Base-by-base conservation (phyloP, 495 filamentous ascomycete species). In the Cercophora scortea region DNA sequence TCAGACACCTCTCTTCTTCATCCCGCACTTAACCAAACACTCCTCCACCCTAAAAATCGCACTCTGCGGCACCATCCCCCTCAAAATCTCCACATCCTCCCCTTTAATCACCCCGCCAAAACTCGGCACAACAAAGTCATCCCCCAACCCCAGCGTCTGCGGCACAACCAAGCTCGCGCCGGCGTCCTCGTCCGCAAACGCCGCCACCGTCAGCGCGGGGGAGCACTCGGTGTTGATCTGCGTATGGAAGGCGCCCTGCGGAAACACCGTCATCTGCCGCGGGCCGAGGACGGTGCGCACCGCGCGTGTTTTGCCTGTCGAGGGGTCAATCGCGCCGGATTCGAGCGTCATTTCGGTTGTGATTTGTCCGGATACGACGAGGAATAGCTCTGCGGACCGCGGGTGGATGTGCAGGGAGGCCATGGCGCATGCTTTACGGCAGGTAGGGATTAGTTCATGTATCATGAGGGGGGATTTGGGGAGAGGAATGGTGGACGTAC, bases 331-430 rank as follows among this genome's bases (percentile, higher is more conserved):
- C 40, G 66, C 66, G 15, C 67, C 70, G 54, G 71, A 71, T 52
- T 78, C 75, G 10, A 70, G 66, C 25, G 76, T 54, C 52, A 68
- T 67, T 42, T 70, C 70, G 13, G 64, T 65, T 18, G 69, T 47
- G 32, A 77, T 40, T 13, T 49, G 49, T 17, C 67, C 67, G 6
- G 33, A 33, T 42, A 55, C 63, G 44, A 76, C 66, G 46, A 67
- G 69, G 8, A 75, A 69, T 38, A 74, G 69, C 54, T 78, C 74
- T 36, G 62, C 60, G 17, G 73, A 64, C 48, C 75, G 74, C 11
- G 73, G 74, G 60, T 78, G 75, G 16, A 74, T 62, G 57, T 78
- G 75, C 18, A 74, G 69, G 5, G 70, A 71, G 53, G 77, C 75
- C 56, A 78, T 72, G 50, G 70, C 71, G 55, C 74, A 70, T 13